Evolutionary conservation across 1,139 yeast species (phyloP), one percentile per base, ranked within the genome.

Genomic region (Sugiyamaella castrensis): DNA sequence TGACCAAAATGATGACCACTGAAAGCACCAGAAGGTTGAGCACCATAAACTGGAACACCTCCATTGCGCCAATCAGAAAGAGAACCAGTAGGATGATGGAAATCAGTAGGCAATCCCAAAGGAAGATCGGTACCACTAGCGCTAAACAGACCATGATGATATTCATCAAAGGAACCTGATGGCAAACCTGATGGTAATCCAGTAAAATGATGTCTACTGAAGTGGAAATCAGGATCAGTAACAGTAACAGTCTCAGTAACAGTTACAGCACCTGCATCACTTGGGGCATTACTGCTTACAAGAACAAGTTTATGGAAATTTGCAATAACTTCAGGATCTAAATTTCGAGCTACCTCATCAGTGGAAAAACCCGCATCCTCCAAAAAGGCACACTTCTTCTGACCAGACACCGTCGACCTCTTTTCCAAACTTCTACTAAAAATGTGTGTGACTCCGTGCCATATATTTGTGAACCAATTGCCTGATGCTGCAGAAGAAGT

Each of bases 81-180:
- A 10, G 13, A 27, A 39, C 27, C 43, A 10, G 31, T 30, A 10
- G 15, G 31, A 16, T 3, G 33, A 9, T 8, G n/a, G n/a, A 40
- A 19, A 30, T 29, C 42, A 37, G 34, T 27, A 15, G 42, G 32
- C 8, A 13, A 19, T 15, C 36, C 47, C 4, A 27, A 13, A n/a
- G 42, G 32, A 8, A 33, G 26, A 10, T 29, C 47, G 12, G 33
- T 12, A 43, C 43, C 43, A 5, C 30, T 28, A 28, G 34, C 40
- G 11, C 41, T 28, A 15, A 8, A 24, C 5, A 8, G 35, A 24
- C 35, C 34, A 5, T 13, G 9, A 31, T 16, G 39, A 12, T 4
- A 11, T 10, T 24, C 27, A 12, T 4, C 29, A 7, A 12, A 3
- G n/a, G 7, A 16, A 36, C 29, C 27, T 4, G 27, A n/a, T 2